Percentiles rank a stretch among this genome's conserved stretches.
Evolutionary conservation across 2,329 filamentous ascomycete genomes (phyloP).

Genomic region (Onygena corvina): DNA sequence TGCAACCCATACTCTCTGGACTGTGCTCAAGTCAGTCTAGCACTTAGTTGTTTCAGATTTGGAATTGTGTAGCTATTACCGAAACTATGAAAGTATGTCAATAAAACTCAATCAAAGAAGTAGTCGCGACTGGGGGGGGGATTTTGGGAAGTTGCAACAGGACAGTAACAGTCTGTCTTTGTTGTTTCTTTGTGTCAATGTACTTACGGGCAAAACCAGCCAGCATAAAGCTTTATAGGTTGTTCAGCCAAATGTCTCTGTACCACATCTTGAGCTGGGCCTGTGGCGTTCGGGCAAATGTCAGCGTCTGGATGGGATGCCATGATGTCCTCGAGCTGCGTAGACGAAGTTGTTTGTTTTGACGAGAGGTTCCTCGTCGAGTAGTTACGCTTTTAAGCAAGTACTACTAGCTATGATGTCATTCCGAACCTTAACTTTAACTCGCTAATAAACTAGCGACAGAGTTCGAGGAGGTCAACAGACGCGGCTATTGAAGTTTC

Average conservation of each 20-base stretch:
- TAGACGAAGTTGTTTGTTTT: too few relatives aligned
- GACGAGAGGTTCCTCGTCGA: too few relatives aligned
- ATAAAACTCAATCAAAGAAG: neutral
- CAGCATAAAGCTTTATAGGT: constrained; percentile 52
- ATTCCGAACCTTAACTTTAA: neutral
- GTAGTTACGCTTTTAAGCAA: too few relatives aligned
- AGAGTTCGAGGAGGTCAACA: too few relatives aligned
- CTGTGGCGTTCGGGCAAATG: constrained; percentile 34
- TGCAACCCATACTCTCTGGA: constrained; percentile 61
- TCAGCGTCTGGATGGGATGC: constrained; percentile 31
- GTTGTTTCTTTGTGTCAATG: neutral
- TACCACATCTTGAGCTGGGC: constrained; percentile 31
- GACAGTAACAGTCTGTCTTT: neutral
- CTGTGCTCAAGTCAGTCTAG: constrained; percentile 17
- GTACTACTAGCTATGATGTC: constrained; percentile 3
- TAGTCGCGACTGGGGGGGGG: too few relatives aligned
- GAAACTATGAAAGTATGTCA: too few relatives aligned
- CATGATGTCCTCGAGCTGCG: constrained; percentile 15
- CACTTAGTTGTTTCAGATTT: constrained; percentile 5
- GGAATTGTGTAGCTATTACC: neutral
- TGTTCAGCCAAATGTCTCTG: constrained; percentile 25
- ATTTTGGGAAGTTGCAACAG: neutral
- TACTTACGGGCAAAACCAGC: constrained; percentile 56
- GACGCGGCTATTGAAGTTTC: too few relatives aligned
- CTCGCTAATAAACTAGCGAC: too few relatives aligned